These are phyloP conservation scores for Rhizopus stolonifer DNA, from an alignment of 371 early-diverging fungal species.

Conservation along the genomic window DNA sequence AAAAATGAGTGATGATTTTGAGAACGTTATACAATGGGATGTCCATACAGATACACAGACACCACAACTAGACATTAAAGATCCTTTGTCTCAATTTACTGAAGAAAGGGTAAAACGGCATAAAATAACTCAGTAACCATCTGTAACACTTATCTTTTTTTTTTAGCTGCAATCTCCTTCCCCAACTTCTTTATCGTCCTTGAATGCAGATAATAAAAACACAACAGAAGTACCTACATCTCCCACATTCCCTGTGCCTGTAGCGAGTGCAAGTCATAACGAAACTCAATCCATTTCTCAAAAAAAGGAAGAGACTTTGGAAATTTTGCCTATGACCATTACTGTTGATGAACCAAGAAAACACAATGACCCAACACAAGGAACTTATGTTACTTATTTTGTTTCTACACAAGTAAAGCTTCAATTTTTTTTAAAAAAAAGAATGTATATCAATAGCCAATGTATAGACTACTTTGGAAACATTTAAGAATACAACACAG, in stretches of 20 bases:
- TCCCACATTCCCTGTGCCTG: background rate
- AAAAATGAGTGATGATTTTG: conserved; percentile 29
- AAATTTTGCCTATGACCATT: conserved; percentile 38
- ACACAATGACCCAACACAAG: conserved; percentile 79
- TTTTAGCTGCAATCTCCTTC: background rate
- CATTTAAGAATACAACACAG: background rate
- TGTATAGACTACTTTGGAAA: conserved; percentile 20
- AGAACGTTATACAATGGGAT: conserved; percentile 27
- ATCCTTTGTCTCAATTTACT: conserved; percentile 27
- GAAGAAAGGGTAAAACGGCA: conserved; percentile 7
- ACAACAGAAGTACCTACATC: background rate
- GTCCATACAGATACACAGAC: conserved; percentile 27
- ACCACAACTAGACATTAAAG: conserved; percentile 23
- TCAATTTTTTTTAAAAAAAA: background rate
- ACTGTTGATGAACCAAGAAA: conserved; percentile 79
- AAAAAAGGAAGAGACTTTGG: background rate
- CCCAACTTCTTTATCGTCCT: background rate
- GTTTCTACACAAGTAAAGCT: conserved; percentile 70
- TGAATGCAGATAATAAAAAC: background rate
- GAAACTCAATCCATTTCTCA: background rate
- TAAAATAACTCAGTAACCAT: background rate
- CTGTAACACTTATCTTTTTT: background rate
- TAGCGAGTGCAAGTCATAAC: background rate
- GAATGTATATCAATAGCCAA: too few species aligned
- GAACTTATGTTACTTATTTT: conserved; percentile 79